A percentile compares a stretch with the other conserved stretches of the same genome.
Conservation (phyloP, 2,329 filamentous ascomycete genomes). For the Colletotrichum nymphaeae region DNA sequence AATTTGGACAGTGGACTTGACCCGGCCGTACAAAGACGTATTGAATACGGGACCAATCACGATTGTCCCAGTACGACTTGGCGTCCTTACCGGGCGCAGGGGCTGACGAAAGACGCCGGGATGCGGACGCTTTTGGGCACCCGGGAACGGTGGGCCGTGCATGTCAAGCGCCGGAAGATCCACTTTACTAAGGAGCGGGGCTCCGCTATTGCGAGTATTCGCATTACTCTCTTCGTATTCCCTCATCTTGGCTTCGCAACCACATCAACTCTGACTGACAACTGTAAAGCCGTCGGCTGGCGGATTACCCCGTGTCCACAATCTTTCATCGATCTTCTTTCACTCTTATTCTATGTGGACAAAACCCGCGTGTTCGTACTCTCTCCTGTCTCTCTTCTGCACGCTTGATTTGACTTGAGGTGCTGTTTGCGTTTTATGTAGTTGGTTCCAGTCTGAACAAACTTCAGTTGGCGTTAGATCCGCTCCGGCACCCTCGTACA, state of each 20-base stretch:
- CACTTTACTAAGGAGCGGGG: neutral
- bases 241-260: neutral
- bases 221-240: slow-evolving; percentile 6
- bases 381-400: neutral
- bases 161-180: slow-evolving; percentile 4
- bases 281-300: neutral
- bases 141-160: neutral
- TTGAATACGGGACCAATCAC: slow-evolving; percentile 8
- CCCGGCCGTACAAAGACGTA: neutral
- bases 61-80: neutral
- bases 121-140: neutral
- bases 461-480: neutral
- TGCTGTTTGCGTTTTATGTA: neutral
- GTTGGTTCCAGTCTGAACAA: too few species aligned
- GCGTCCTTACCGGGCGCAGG: neutral
- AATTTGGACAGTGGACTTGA: neutral
- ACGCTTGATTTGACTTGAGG: neutral
- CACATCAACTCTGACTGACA: slow-evolving; percentile 3
- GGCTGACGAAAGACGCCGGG: neutral
- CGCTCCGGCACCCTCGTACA: neutral
- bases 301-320: neutral
- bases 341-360: neutral
- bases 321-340: too few species aligned
- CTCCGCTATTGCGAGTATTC: slow-evolving; percentile 30
- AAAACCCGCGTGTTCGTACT: slow-evolving; percentile 26